A percentile compares a stretch with the other conserved stretches of the same genome.
Conservation (phyloP, 2,329 filamentous ascomycete species). For the Fusarium sp. region DNA sequence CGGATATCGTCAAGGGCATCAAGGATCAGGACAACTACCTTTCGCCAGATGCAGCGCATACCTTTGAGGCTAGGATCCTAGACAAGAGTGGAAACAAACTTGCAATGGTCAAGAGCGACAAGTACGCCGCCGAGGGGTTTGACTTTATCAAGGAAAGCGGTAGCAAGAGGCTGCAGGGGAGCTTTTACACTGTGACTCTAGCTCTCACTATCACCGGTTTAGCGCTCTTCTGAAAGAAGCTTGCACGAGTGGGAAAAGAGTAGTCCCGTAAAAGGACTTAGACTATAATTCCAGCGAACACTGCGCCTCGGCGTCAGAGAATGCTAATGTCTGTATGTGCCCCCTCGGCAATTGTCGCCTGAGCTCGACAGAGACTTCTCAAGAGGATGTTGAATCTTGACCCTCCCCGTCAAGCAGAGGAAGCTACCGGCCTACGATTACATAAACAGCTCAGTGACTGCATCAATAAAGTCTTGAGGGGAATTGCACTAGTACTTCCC, state of each 20-base stretch:
- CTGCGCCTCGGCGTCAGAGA: neutral
- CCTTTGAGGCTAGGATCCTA: neutral
- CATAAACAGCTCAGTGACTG: neutral
- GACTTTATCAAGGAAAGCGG: neutral
- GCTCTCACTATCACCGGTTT: neutral
- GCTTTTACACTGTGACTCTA: neutral
- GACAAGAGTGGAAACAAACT: neutral
- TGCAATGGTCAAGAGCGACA: neutral
- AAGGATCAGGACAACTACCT: neutral
- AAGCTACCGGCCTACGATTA: neutral
- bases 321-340: neutral
- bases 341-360: accelerated
- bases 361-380: neutral
- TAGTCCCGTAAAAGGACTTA: no score
- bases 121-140: neutral
- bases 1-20: neutral
- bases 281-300: neutral
- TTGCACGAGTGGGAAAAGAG: no score
- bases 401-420: neutral
- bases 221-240: neutral
- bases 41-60: neutral
- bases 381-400: neutral
- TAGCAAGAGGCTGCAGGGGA: accelerated
- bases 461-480: neutral
- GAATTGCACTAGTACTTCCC: neutral